Evolutionary conservation across 176 grass and related monocot species (phyloP).

Genomic region (Panicum miliaceum): DNA sequence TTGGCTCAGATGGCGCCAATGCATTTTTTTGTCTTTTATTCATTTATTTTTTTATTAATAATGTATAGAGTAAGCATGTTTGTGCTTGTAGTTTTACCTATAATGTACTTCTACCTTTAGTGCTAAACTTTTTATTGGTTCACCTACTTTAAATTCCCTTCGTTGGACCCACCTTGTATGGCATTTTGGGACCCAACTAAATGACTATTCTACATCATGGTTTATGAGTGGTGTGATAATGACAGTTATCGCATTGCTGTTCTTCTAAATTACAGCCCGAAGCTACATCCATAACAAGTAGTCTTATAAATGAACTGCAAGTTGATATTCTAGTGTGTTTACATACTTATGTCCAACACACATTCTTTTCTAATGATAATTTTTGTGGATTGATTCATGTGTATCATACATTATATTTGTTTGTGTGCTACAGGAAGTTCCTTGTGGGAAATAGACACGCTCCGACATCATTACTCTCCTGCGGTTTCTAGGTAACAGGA

Average conservation of each 20-base stretch:
- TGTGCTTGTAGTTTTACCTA: background rate
- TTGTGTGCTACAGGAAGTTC: constrained; percentile 68
- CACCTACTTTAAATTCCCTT: background rate
- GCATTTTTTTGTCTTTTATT: background rate
- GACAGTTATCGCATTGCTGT: constrained; percentile 1
- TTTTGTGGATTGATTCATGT: constrained; percentile 4
- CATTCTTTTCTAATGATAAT: constrained; percentile 1
- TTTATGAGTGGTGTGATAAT: background rate
- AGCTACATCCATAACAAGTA: constrained; percentile 3
- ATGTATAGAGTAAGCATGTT: background rate
- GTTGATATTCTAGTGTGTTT: constrained; percentile 15
- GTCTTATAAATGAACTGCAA: background rate
- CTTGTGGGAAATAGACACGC: constrained; percentile 92
- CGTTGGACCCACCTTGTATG: background rate
- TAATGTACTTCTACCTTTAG: background rate
- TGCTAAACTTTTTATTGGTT: background rate
- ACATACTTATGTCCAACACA: constrained; percentile 22
- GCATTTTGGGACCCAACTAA: constrained; percentile 10
- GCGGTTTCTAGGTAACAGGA: constrained; percentile 83
- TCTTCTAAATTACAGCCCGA: constrained; percentile 15
- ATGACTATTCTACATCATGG: constrained; percentile 15
- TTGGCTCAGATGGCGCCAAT: background rate
- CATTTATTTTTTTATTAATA: background rate
- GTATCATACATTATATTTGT: constrained; percentile 28
- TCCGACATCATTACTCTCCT: constrained; percentile 80